These are phyloP conservation scores for Tulasnella sp. DNA, from an alignment of 768 basidiomycete genomes.

Conservation along the genomic window DNA sequence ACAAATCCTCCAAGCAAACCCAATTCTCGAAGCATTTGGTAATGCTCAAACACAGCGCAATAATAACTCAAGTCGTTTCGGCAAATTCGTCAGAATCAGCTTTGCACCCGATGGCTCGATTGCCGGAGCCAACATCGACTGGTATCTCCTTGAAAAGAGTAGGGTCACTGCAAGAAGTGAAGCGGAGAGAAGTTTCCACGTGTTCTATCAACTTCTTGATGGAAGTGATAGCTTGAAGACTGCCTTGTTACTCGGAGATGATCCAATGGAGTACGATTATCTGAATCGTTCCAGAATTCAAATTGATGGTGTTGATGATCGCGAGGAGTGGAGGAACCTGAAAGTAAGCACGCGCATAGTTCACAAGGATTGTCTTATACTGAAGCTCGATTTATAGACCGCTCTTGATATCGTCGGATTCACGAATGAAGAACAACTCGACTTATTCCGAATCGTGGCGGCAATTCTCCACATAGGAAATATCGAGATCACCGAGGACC, in stretches of 20 bases:
- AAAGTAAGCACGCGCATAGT: constrained; percentile 37
- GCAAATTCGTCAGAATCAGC: constrained; percentile 93
- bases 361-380: constrained; percentile 8
- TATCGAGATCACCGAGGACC: constrained; percentile 63
- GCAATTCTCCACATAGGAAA: constrained; percentile 94
- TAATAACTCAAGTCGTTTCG: constrained; percentile 97
- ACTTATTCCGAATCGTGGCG: constrained; percentile 88
- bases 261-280: constrained; percentile 74
- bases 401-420: constrained; percentile 89
- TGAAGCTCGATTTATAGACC: constrained; percentile 30
- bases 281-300: constrained; percentile 79
- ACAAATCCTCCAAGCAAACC: constrained; percentile 95
- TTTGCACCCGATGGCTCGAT: constrained; percentile 91
- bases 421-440: constrained; percentile 65
- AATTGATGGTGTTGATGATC: constrained; percentile 92
- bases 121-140: constrained; percentile 94
- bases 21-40: constrained; percentile 93
- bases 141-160: constrained; percentile 97
- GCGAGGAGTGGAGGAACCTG: constrained; percentile 71
- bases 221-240: constrained; percentile 63
- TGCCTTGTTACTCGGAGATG: constrained; percentile 56
- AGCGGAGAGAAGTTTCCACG: constrained; percentile 88
- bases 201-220: constrained; percentile 88
- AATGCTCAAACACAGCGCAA: constrained; percentile 98
- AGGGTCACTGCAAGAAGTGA: constrained; percentile 78